Evolutionary conservation across 768 basidiomycete genomes (phyloP), one percentile per base, ranked within the genome.

Genomic region (Auriscalpium orientale): DNA sequence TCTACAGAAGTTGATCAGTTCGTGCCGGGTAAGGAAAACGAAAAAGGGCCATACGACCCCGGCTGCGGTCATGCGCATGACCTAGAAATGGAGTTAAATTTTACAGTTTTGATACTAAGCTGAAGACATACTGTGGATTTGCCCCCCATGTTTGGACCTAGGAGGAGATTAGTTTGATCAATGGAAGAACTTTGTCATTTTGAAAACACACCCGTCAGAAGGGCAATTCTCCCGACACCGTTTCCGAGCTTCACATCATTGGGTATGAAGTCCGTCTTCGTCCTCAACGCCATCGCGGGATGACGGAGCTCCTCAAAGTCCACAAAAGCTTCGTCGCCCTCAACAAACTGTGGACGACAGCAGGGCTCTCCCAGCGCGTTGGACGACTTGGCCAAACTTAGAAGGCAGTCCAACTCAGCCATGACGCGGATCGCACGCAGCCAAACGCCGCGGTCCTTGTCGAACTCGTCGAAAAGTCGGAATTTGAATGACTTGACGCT

Each of bases 341-440:
- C 89, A 16, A 95, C 79, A 56, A 99, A 84, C 63, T 86, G 83
- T 0, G 97, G 97, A 57, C 97, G 75, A 65, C 97, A 98, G n/a
- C 82, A 79, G 3, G 97, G 97, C 69, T 97, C 92, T 46, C 93
- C 95, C 44, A 99, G 79, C 9, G 90, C 89, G n/a, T 72, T 68
- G 1, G 94, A 97, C 1, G 92, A 80, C 69, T 91, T 95, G 5
- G 95, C 89, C 48, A 98, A 72, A 62, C 91, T 91, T 68, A 95
- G 84, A 20, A 99, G 73, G 69, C 97, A 99, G 69, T 99, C 97
- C n/a, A 99, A 77, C 72, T 99, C 95, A 8, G 97, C 88, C 50
- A 95, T 79, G 15, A 91, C 84, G 38, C 91, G 83, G 59, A 94
- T 78, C 11, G 86, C 83, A n/a, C 85, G 82, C 65, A 94, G 71